Evolutionary conservation across 305 asterid genomes (phyloP), one percentile per base, ranked within the genome.

Genomic region (Fraxinus albicans): DNA sequence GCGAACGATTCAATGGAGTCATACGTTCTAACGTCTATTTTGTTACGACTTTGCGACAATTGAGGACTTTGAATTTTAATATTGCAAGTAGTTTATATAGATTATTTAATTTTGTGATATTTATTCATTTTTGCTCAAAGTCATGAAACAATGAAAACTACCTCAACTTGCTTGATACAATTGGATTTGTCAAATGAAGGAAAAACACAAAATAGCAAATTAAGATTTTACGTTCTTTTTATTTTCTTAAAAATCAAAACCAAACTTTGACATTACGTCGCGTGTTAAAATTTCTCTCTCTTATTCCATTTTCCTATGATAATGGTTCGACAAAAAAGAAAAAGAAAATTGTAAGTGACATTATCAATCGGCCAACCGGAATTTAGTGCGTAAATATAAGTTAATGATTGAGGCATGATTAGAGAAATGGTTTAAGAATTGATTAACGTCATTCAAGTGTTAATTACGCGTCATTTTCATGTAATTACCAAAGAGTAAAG

Each of bases 371-470:
- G 13, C 50, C 35, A 63, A 34, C 8, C 6, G 23, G 6, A 6
- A 4, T 8, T 15, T 67, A 69, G 10, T 70, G 23, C 4, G 35
- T 70, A 50, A 29, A 31, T 19, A 17, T 5, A 50, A 72, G 47
- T 21, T 77, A 53, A 53, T 77, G 50, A 80, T 80, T 80, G 38
- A 73, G 83, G 2, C 60, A 80, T 80, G 55, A 80, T 80, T 80
- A 72, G 78, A 12, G 73, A 17, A 47, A 47, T 50, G 35, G 73
- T 73, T n/a, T 21, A 23, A 9, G 38, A 50, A 44, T 8, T 80
- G 74, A 69, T 72, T 73, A 47, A 73, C 79, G 72, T 73, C 72
- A 80, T 80, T 8, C 5, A 73, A 23, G 77, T 58, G 77, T 33
- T n/a, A 72, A 29, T 69, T 0, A 73, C 74, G 31, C 55, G 79